These are phyloP conservation scores for Balansia obtecta DNA, from an alignment of 2,329 filamentous ascomycete species.

Conservation along the genomic window DNA sequence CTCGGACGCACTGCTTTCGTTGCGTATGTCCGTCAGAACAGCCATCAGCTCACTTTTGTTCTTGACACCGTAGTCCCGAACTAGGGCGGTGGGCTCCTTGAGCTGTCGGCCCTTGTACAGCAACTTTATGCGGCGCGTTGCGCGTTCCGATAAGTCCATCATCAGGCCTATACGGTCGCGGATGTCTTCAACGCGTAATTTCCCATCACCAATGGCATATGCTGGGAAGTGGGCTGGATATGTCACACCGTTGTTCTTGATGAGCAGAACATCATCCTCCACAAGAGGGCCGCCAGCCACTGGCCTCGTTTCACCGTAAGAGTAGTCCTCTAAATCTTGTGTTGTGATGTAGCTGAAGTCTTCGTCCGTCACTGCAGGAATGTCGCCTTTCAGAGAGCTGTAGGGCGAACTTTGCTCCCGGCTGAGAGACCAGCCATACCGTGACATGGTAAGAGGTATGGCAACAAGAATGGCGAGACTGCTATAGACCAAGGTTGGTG, in stretches of 20 bases:
- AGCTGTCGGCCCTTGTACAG: constrained; percentile 62
- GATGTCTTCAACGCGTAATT: constrained; percentile 54
- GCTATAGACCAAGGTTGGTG: constrained; percentile 36
- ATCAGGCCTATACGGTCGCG: constrained; percentile 54
- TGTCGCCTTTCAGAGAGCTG: constrained; percentile 31
- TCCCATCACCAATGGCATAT: constrained; percentile 63
- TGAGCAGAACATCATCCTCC: constrained; percentile 58
- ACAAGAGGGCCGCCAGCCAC: constrained; percentile 9
- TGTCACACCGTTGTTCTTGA: constrained; percentile 54
- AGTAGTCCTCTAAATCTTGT: constrained; percentile 47
- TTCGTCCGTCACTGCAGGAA: constrained; percentile 56
- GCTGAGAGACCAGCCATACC: constrained; percentile 36
- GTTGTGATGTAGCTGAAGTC: constrained; percentile 79
- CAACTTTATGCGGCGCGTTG: constrained; percentile 46
- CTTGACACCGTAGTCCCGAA: constrained; percentile 49
- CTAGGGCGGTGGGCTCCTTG: constrained; percentile 47
- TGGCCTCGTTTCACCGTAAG: constrained; percentile 9
- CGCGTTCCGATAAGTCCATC: constrained; percentile 46
- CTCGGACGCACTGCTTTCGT: constrained; percentile 26
- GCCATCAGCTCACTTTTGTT: constrained; percentile 47
- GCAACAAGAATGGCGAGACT: constrained; percentile 37
- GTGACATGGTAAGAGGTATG: constrained; percentile 40
- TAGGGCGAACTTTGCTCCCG: constrained; percentile 40
- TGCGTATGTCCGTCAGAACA: constrained; percentile 27
- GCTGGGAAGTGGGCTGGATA: constrained; percentile 64